These are phyloP conservation scores for Nakazawaea wickerhamii DNA, from an alignment of 805 yeast genomes.

Conservation along the genomic window DNA sequence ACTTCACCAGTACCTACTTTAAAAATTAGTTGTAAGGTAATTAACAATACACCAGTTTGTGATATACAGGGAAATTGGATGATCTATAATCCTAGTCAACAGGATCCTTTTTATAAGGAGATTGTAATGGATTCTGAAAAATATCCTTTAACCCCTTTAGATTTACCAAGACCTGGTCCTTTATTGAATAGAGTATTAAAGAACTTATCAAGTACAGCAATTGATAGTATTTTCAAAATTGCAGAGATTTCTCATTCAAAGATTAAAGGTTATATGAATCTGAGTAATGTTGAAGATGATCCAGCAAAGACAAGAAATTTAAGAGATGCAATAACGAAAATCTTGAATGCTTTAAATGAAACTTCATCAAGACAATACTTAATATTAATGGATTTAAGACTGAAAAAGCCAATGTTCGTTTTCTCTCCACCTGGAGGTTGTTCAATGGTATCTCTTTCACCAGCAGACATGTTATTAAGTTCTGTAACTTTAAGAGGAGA, in stretches of 20 bases:
- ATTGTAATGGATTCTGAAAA: slow-evolving; percentile 19
- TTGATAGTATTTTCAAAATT: slow-evolving; percentile 44
- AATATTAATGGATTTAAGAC: slow-evolving; percentile 41
- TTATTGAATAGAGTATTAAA: slow-evolving; percentile 43
- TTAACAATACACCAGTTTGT: slow-evolving; percentile 36
- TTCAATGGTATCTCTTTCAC: slow-evolving; percentile 54
- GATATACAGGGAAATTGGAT: slow-evolving; percentile 48
- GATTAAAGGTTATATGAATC: slow-evolving; percentile 32
- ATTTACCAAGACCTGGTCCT: slow-evolving; percentile 41
- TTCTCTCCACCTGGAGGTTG: slow-evolving; percentile 62
- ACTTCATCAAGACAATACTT: slow-evolving; percentile 28
- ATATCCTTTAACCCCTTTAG: slow-evolving; percentile 35
- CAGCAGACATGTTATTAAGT: slow-evolving; percentile 52
- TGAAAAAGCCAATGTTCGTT: slow-evolving; percentile 31
- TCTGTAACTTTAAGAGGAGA: slow-evolving; percentile 57
- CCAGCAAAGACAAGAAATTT: slow-evolving; percentile 13
- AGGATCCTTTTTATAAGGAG: slow-evolving; percentile 29
- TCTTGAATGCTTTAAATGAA: slow-evolving; percentile 24
- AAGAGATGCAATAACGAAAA: slow-evolving; percentile 22
- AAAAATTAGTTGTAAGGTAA: slow-evolving; percentile 15
- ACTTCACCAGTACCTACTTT: slow-evolving; percentile 13
- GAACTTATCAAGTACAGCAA: slow-evolving; percentile 44
- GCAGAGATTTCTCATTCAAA: slow-evolving; percentile 45
- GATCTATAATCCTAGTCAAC: slow-evolving; percentile 37
- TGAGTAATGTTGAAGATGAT: slow-evolving; percentile 13